phyloP scores from a whole-genome alignment of 257 asterid species.

The Nicotiana tabacum region DNA sequence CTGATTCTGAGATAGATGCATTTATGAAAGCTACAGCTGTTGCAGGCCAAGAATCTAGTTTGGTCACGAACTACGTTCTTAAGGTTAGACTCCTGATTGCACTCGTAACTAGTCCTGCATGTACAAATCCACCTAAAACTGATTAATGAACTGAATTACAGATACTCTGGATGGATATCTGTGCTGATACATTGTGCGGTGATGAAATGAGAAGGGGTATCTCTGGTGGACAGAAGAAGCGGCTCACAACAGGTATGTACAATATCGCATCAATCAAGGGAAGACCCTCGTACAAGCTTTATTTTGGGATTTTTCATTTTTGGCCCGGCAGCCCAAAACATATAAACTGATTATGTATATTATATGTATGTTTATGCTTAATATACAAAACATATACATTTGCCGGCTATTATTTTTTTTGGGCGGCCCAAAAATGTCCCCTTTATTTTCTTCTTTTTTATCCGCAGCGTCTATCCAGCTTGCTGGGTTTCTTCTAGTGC shows the following conservation, averaged over 20 bases:
- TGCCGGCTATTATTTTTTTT: too few relatives aligned
- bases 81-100: constrained; percentile 44
- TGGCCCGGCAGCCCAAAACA: too few relatives aligned
- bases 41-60: constrained; percentile 79
- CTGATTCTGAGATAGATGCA: constrained; percentile 85
- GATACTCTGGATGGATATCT: constrained; percentile 91
- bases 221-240: constrained; percentile 96
- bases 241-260: constrained; percentile 77
- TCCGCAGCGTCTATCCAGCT: background rate
- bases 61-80: constrained; percentile 80
- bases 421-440: too few relatives aligned
- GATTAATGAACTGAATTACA: constrained; percentile 20
- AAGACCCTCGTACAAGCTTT: background rate
- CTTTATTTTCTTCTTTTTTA: too few relatives aligned
- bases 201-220: constrained; percentile 92
- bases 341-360: too few relatives aligned
- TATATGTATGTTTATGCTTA: too few relatives aligned
- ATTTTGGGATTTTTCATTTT: background rate
- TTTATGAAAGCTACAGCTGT: constrained; percentile 95
- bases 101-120: background rate
- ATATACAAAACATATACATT: too few relatives aligned
- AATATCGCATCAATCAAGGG: background rate
- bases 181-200: constrained; percentile 88
- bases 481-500: background rate
- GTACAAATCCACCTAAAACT: background rate